These are phyloP conservation scores for Rhynchospora breviuscula DNA, from an alignment of 176 grass and related monocot species.

Conservation along the genomic window DNA sequence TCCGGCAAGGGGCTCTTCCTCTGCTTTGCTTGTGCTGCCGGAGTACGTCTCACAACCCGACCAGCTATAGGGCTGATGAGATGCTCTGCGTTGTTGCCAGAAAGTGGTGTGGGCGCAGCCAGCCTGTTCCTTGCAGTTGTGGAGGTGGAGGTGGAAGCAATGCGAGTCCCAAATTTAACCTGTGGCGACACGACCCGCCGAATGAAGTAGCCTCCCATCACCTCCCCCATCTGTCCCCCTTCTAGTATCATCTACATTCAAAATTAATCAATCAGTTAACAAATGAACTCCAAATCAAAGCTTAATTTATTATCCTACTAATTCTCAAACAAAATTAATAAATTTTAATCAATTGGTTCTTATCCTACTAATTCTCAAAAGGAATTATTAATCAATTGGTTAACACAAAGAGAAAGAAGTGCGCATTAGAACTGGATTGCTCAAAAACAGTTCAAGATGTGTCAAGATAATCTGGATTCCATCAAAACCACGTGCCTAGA, in stretches of 20 bases:
- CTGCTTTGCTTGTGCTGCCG: constrained; percentile 42
- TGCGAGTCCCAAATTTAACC: not conserved
- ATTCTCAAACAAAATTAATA: not conserved
- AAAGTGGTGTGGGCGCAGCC: not conserved
- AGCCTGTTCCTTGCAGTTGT: not conserved
- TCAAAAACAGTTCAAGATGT: not conserved
- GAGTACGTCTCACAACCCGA: not conserved
- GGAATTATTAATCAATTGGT: not conserved
- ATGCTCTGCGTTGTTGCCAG: not conserved
- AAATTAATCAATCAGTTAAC: not conserved
- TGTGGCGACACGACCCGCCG: constrained; percentile 36
- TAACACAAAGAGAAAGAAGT: not conserved
- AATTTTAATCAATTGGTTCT: not conserved
- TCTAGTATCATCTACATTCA: constrained; percentile 7
- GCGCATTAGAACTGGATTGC: not conserved
- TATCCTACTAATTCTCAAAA: not conserved
- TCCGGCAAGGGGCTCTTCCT: constrained; percentile 55
- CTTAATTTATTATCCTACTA: not conserved
- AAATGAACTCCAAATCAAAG: not conserved
- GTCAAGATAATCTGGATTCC: not conserved
- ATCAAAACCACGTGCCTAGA: not conserved
- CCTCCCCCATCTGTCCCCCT: constrained; percentile 46
- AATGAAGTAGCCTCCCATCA: constrained; percentile 44
- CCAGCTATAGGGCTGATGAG: constrained; percentile 19
- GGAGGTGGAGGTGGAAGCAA: not conserved